Evolutionary conservation across 257 asterid genomes (phyloP).

Genomic region (Solanum medicagineum): DNA sequence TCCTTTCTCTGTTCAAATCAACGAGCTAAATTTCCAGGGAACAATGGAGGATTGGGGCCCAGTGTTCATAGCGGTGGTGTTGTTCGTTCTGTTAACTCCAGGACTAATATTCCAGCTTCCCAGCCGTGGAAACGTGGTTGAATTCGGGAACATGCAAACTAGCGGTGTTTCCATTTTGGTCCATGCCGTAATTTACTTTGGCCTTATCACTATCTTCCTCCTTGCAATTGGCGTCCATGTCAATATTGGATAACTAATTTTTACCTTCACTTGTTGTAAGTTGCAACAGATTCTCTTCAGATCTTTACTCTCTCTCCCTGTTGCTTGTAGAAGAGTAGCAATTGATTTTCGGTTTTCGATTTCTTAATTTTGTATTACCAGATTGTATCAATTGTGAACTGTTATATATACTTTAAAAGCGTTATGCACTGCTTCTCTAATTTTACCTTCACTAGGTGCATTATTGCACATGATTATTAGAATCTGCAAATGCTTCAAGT

Average conservation of each 20-base stretch:
- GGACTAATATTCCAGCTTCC: background rate
- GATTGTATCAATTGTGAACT: background rate
- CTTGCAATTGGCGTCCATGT: background rate
- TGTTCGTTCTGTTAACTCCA: background rate
- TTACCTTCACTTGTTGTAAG: background rate
- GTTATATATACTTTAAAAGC: background rate
- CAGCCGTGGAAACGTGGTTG: background rate
- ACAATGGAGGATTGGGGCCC: background rate
- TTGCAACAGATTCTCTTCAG: background rate
- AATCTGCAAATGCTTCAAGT: background rate
- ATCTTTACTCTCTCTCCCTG: background rate
- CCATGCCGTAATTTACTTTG: background rate
- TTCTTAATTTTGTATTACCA: background rate
- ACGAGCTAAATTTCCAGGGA: background rate
- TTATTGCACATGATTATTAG: background rate
- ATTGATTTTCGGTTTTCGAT: background rate
- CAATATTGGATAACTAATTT: background rate
- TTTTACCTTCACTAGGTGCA: background rate
- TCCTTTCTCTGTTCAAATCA: background rate
- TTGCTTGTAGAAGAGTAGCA: background rate
- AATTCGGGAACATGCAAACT: background rate
- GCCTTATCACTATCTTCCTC: background rate
- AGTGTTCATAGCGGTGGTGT: background rate
- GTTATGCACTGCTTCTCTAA: background rate
- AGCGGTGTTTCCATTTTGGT: background rate